These are phyloP conservation scores for Phytopythium chamaehyphon DNA, from an alignment of 352 stramenopile species.

Conservation along the genomic window DNA sequence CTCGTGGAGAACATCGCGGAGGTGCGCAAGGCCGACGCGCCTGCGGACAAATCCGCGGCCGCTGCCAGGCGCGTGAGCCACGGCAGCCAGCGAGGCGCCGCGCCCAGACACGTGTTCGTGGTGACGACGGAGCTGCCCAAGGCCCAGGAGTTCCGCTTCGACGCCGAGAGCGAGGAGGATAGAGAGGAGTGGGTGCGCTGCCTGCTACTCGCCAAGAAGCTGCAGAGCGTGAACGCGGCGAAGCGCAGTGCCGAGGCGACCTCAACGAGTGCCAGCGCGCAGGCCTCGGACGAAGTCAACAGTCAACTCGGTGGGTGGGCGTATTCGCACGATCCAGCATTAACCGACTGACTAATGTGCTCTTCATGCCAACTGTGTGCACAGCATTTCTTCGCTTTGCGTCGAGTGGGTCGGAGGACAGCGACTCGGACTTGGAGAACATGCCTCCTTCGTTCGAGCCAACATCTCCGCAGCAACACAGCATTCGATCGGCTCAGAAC, in stretches of 20 bases:
- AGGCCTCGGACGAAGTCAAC: not conserved
- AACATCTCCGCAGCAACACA: slow-evolving; percentile 25
- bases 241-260: not conserved
- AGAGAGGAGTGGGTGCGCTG: slow-evolving; percentile 47
- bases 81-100: slow-evolving; percentile 1
- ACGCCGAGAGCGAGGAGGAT: slow-evolving; percentile 20
- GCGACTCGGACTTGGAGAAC: slow-evolving; percentile 27
- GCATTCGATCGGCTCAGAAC: slow-evolving; percentile 20
- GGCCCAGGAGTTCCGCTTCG: slow-evolving; percentile 32
- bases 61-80: slow-evolving; percentile 14
- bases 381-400: slow-evolving; percentile 53
- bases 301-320: slow-evolving; percentile 14
- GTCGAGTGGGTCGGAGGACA: slow-evolving; percentile 46
- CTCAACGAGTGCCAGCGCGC: too few species aligned
- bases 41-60: slow-evolving; percentile 1
- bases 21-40: slow-evolving; percentile 26
- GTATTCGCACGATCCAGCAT: not conserved
- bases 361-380: not conserved
- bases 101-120: slow-evolving; percentile 20
- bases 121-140: slow-evolving; percentile 25
- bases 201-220: slow-evolving; percentile 33
- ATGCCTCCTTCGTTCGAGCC: not conserved
- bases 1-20: slow-evolving; percentile 24
- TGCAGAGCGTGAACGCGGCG: slow-evolving; percentile 11
- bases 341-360: not conserved